phyloP scores from a whole-genome alignment of 805 yeast genomes.

The Kodamaea fukazawae region DNA sequence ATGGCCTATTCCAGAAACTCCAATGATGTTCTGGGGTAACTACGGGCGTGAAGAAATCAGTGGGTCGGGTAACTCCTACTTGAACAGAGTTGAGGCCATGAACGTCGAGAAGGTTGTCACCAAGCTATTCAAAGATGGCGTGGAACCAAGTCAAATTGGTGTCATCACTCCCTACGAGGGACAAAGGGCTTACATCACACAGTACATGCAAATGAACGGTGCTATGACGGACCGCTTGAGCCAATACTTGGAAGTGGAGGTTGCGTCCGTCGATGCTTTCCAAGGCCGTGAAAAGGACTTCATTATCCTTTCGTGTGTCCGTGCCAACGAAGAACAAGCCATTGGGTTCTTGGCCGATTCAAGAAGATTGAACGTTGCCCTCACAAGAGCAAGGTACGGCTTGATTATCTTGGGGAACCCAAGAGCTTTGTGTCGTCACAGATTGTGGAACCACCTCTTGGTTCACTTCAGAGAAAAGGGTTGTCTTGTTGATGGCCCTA shows the following conservation, averaged over 20 bases:
- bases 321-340: conserved; percentile 39
- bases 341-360: conserved; percentile 46
- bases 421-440: conserved; percentile 63
- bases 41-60: conserved; percentile 88
- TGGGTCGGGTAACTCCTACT: conserved; percentile 72
- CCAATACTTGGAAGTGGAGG: conserved; percentile 70
- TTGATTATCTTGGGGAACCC: conserved; percentile 76
- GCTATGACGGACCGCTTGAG: conserved; percentile 54
- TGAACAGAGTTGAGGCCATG: conserved; percentile 88
- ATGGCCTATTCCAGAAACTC: conserved; percentile 83
- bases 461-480: conserved; percentile 80
- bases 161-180: conserved; percentile 95
- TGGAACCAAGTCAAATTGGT: conserved; percentile 80
- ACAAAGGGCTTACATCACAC: conserved; percentile 77
- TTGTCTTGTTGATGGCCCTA: conserved; percentile 85
- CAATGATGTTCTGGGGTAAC: conserved; percentile 96
- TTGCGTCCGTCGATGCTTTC: conserved; percentile 72
- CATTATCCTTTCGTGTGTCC: conserved; percentile 42
- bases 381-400: conserved; percentile 44
- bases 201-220: conserved; percentile 73
- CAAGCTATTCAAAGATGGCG: conserved; percentile 70
- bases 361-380: conserved; percentile 43
- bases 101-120: conserved; percentile 79
- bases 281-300: conserved; percentile 53
- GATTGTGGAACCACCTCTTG: conserved; percentile 75